Percentiles rank a stretch among this genome's conserved stretches.
These are phyloP conservation scores for Fusarium redolens DNA, from an alignment of 2,329 filamentous ascomycete species.

Conservation along the genomic window DNA sequence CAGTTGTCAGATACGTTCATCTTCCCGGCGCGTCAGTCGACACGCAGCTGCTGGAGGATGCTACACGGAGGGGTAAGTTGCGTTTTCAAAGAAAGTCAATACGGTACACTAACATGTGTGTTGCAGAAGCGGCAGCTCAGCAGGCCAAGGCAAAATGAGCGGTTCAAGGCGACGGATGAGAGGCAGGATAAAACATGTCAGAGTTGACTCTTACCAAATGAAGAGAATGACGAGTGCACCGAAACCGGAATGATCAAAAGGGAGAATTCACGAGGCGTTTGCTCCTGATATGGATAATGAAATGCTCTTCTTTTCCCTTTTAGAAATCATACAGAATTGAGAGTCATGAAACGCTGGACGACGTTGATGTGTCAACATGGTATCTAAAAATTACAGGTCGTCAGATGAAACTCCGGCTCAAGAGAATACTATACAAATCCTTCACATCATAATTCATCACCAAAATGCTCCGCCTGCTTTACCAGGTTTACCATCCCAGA, in stretches of 20 bases:
- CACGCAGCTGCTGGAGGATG: constrained; percentile 88
- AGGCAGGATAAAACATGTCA: constrained; percentile 11
- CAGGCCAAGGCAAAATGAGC: constrained; percentile 66
- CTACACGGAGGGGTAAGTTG: constrained; percentile 80
- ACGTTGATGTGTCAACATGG: not conserved
- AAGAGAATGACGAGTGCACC: constrained; percentile 28
- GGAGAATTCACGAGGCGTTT: constrained; percentile 40
- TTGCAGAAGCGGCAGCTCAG: constrained; percentile 66
- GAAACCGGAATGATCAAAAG: constrained; percentile 33
- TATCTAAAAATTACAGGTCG: not conserved
- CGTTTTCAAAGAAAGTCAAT: not conserved
- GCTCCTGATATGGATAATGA: constrained; percentile 47
- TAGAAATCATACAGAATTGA: not conserved
- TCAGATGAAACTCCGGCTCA: not conserved
- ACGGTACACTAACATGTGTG: constrained; percentile 15
- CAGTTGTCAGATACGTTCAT: constrained; percentile 92
- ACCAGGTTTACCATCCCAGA: constrained; percentile 56
- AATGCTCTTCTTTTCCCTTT: constrained; percentile 36
- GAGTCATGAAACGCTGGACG: not conserved
- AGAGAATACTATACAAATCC: not conserved
- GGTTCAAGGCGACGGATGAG: not conserved
- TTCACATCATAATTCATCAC: constrained; percentile 35
- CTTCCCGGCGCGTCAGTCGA: constrained; percentile 86
- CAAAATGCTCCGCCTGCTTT: constrained; percentile 56
- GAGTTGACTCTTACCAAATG: not conserved